Evolutionary conservation across 108 stramenopile species (phyloP).

Genomic region (Nitzschia palea): DNA sequence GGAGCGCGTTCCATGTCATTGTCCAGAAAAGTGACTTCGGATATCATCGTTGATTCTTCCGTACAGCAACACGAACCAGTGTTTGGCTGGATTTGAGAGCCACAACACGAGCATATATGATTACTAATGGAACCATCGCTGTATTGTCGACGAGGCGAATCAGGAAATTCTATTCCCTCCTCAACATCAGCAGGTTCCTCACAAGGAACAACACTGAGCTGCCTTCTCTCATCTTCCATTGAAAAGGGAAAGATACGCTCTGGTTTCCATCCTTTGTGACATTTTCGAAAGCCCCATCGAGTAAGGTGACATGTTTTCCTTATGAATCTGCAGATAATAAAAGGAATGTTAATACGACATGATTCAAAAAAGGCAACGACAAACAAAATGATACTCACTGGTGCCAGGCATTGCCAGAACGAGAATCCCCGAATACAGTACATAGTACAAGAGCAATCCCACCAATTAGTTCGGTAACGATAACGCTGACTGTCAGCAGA

Average conservation of each 20-base stretch:
- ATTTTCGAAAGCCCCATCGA: constrained; percentile 26
- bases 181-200: not conserved
- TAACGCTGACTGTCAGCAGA: constrained; percentile 3
- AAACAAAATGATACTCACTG: not conserved
- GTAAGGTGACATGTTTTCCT: constrained; percentile 24
- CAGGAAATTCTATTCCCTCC: not conserved
- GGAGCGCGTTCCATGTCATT: not conserved
- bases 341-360: not conserved
- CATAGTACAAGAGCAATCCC: constrained; percentile 17
- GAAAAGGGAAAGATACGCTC: constrained; percentile 18
- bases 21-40: not conserved
- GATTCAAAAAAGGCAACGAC: not conserved
- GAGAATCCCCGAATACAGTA: constrained; percentile 13
- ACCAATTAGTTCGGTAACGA: constrained; percentile 23
- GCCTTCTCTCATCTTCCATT: not conserved
- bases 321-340: constrained; percentile 7
- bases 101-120: not conserved
- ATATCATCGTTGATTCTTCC: constrained; percentile 1
- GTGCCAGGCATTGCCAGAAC: constrained; percentile 18
- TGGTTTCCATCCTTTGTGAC: constrained; percentile 10
- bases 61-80: not conserved
- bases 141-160: not conserved
- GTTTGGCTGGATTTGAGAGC: not conserved
- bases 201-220: not conserved
- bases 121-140: not conserved